These are phyloP conservation scores for Paracoccidioides brasiliensis DNA, from an alignment of 2,329 filamentous ascomycete genomes.

Conservation along the genomic window DNA sequence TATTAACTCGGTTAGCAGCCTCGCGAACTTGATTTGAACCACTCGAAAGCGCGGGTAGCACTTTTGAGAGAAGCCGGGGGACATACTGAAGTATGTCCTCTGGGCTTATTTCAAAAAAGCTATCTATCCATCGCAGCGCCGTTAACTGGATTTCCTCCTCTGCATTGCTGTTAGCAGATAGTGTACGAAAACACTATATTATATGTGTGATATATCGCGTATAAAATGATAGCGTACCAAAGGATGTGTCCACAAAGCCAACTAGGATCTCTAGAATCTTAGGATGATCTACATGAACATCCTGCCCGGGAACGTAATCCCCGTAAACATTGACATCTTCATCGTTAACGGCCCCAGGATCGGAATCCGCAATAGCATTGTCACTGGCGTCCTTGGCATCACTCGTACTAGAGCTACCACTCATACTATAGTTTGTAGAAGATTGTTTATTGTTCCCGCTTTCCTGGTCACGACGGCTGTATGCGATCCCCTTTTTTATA, in stretches of 20 bases:
- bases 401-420: constrained; percentile 39
- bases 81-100: constrained; percentile 94
- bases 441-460: constrained; percentile 58
- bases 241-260: constrained; percentile 69
- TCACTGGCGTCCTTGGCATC: constrained; percentile 36
- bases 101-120: constrained; percentile 91
- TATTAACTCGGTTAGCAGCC: constrained; percentile 80
- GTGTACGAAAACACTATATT: constrained; percentile 1
- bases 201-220: not conserved
- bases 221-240: constrained; percentile 41
- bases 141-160: constrained; percentile 89
- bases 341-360: constrained; percentile 39
- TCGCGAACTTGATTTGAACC: constrained; percentile 78
- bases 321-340: constrained; percentile 57
- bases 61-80: constrained; percentile 77
- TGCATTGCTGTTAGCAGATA: constrained; percentile 22
- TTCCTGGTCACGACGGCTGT: constrained; percentile 59
- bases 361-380: constrained; percentile 41
- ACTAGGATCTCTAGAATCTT: constrained; percentile 87
- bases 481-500: constrained; percentile 81
- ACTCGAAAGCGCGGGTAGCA: constrained; percentile 87
- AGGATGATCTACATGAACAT: constrained; percentile 86
- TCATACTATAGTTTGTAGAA: constrained; percentile 54
- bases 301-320: constrained; percentile 95
- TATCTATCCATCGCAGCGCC: constrained; percentile 86